phyloP scores from a whole-genome alignment of 192 early-diverging fungal species.

The Gryganskiella cystojenkinii region DNA sequence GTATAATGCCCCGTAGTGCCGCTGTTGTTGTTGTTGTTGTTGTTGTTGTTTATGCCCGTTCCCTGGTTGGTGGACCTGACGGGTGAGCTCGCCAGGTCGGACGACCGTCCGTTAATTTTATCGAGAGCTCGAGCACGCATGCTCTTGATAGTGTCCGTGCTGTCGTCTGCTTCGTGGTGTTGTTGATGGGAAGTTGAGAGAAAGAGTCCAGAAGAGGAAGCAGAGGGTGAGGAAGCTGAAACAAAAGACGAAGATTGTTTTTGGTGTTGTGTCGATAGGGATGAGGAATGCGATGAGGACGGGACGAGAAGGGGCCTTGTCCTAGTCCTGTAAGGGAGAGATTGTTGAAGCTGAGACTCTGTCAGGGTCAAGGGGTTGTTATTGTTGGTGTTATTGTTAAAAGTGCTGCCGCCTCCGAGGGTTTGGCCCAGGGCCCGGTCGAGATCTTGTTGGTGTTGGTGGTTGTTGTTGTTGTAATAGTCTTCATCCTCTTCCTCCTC shows the following conservation, averaged over 20 bases:
- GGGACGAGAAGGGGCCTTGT: conserved; percentile 6
- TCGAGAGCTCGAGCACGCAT: conserved; percentile 44
- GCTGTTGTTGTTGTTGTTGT: too few species aligned
- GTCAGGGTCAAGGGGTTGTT: too few species aligned
- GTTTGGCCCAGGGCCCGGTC: not conserved
- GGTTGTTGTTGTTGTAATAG: not conserved
- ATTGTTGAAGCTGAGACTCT: too few species aligned
- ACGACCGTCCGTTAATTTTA: conserved; percentile 8
- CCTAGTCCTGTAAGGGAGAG: not conserved
- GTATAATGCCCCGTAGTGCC: too few species aligned
- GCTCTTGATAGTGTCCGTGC: conserved; percentile 46
- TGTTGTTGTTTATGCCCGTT: not conserved
- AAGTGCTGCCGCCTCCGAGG: not conserved
- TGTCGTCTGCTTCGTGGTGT: conserved; percentile 28
- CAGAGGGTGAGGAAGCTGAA: not conserved
- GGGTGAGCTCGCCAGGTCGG: not conserved
- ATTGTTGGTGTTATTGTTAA: not conserved
- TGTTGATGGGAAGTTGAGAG: not conserved
- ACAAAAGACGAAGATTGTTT: not conserved
- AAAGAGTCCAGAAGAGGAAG: conserved; percentile 13
- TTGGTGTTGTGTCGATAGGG: too few species aligned
- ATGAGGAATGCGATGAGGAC: not conserved
- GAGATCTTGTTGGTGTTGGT: conserved; percentile 1
- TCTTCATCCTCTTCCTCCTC: conserved; percentile 25
- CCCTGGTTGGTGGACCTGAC: not conserved